Base-by-base conservation (phyloP, 1,284 basidiomycete species). In the Ganoderma multipileum region DNA sequence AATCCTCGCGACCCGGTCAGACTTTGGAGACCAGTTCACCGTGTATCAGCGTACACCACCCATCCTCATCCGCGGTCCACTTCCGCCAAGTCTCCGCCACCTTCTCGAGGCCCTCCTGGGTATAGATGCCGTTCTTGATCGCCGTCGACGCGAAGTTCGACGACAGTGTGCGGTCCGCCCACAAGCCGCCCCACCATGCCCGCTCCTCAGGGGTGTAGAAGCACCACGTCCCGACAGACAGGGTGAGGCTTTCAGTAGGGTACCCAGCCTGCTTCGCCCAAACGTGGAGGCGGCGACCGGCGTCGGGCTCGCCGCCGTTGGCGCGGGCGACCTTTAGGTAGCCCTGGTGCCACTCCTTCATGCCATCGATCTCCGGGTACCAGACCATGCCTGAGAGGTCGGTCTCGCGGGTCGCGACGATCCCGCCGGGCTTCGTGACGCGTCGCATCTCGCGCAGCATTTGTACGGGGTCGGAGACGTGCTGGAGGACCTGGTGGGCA, bases 401-500 rank as follows among this genome's bases (percentile, higher is more conserved):
- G n/a, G 67, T 71, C 70, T 84, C 83, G 63, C 83, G 78, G 12
- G 73, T 76, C n/a, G 82, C 82, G 62, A 86, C 79, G 61, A 84
- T 67, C 18, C 84, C 84, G 38, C 83, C 83, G 2, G 78, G 75
- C 70, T 82, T 83, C 0, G 79, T 76, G 55, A 85, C 83, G 36
- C 84, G 78, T 12, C 75, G 76, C 83, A 85, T 84, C 76, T 85
- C 84, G 60, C 76, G 76, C 42, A 85, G 74, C 9, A 80, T 78
- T 36, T 73, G 67, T 23, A 82, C 74, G 2, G 83, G 83, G 66
- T 85, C 80, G 7, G 72, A 59, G 39, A 84, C 74, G 73, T 86
- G 83, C 73, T 83, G 81, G 5, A 85, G 76, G 16, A 86, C 83
- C 72, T 85, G 83, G 69, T 84, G 83, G 41, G 80, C 79, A 69